Base-by-base conservation (phyloP, 129 eudicot species). In the Flaveria robusta region DNA sequence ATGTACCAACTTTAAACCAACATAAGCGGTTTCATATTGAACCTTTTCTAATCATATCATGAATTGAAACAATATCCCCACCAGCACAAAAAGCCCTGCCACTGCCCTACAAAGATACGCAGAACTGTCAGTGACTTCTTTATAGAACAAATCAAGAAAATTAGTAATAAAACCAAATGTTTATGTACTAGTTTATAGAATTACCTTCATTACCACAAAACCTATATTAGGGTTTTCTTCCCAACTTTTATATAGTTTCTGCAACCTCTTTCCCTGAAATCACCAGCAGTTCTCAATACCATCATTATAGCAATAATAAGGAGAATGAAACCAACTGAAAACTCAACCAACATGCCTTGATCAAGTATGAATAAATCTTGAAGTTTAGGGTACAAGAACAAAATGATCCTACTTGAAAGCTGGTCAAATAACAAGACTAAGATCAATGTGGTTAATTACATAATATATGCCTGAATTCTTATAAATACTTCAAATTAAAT, bases 11-110 rank as follows among this genome's bases (percentile, higher is more conserved):
- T 46, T 39, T 19, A 20, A 54, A 72, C 7, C 15, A 14, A 22
- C 58, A 29, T 27, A 31, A 22, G 15, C 34, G 3, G 0, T 27
- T 26, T 23, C 5, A 13, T 75, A 41, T 63, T 24, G 18, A 77
- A 91, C 95, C 95, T 89, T 85, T 22, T 70, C 72, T 73, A 11
- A 87, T 46, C 64, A 70, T 63, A 42, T 82, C 79, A 81, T 81
- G 81, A 27, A 89, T 62, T 46, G 85, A 18, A 74, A 89, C 91
- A 77, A 92, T 80, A 82, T 92, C 96, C 58, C 97, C 96, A 24
- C 96, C 97, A 60, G 97, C 96, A 76, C 84, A 80, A 86, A 92
- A 89, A 52, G 89, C 91, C 83, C 93, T 83, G 86, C 89, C 93
- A 64, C 88, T 85, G 66, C 97, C 97, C 97, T 92, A 83, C 77